Base-by-base conservation (phyloP, 1,139 yeast genomes). In the Diutina siamensis region DNA sequence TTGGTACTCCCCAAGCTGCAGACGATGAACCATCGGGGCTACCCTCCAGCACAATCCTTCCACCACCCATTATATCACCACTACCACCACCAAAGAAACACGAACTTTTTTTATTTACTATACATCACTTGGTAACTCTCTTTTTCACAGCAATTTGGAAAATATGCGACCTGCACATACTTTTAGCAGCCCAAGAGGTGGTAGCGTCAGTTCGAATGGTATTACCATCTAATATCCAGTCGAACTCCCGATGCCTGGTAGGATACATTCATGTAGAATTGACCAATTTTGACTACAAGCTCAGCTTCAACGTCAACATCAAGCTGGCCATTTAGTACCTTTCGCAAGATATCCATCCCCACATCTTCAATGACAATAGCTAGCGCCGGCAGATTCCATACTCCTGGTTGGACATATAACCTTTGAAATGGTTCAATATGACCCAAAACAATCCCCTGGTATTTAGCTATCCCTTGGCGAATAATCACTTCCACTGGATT, bases 241-340 rank as follows among this genome's bases (percentile, higher is more conserved):
- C 59, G 58, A 35, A 71, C 50, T 1, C 68, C 74, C 13, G 56
- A 50, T 1, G 80, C 81, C 10, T 61, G 58, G 53, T 74, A 76
- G 35, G 64, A 57, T 47, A 76, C 54, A 21, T 64, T 66, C 36
- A 72, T 51, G 13, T 57, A 55, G 51, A 69, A 74, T 34, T 62
- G 52, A 19, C 63, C 76, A 8, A 76, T 45, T 4, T 48, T 49
- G 1, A 73, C 58, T 13, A 57, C 59, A 48, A 77, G 59, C 31
- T 64, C 59, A 0, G 80, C 78, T 27, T 56, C 52, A 1, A 74
- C 70, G 36, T 71, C 68, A n/a, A 77, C 68, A 7, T 60, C 57
- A 28, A 78, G 59, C 21, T 71, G 65, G 2, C 80, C 78, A 52
- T 75, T 71, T 32, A 77, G 48, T 0, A 79, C 78, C 46, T 64